A percentile compares a stretch with the other conserved stretches of the same genome.
Conservation (phyloP, 1,284 basidiomycete species). For the Porodaedalea pini region DNA sequence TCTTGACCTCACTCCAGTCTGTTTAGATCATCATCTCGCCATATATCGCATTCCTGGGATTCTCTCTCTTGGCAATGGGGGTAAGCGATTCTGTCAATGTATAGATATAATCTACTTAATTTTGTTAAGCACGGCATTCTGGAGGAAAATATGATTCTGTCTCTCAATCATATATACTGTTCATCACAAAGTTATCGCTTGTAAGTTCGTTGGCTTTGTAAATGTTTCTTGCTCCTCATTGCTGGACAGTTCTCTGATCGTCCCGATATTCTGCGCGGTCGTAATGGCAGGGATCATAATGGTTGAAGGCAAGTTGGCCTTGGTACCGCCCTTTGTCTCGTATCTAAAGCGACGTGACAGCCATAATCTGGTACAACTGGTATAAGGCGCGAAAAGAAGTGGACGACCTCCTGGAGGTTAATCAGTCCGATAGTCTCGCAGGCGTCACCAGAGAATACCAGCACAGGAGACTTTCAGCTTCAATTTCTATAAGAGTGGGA, state of each 20-base stretch:
- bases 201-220: constrained; percentile 17
- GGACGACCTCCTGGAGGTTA: constrained; percentile 24
- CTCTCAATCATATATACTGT: constrained; percentile 15
- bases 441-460: constrained; percentile 7
- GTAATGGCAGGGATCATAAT: constrained; percentile 38
- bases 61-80: constrained; percentile 27
- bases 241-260: constrained; percentile 34
- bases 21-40: constrained; percentile 37
- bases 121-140: constrained; percentile 19
- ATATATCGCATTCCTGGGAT: constrained; percentile 35
- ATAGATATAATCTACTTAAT: not conserved
- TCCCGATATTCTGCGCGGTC: constrained; percentile 45
- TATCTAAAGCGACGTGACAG: constrained; percentile 31
- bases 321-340: constrained; percentile 8
- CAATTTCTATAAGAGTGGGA: constrained; percentile 32
- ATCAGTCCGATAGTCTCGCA: constrained; percentile 2
- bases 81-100: constrained; percentile 24
- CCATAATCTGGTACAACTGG: constrained; percentile 14
- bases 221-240: constrained; percentile 20
- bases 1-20: constrained; percentile 17
- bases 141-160: constrained; percentile 1
- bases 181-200: constrained; percentile 14
- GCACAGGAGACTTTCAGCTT: constrained; percentile 8
- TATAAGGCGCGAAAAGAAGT: constrained; percentile 15
- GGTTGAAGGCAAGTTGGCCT: constrained; percentile 41